These are phyloP conservation scores for Neoboletus brunneissimus DNA, from an alignment of 768 basidiomycete species.

Conservation along the genomic window DNA sequence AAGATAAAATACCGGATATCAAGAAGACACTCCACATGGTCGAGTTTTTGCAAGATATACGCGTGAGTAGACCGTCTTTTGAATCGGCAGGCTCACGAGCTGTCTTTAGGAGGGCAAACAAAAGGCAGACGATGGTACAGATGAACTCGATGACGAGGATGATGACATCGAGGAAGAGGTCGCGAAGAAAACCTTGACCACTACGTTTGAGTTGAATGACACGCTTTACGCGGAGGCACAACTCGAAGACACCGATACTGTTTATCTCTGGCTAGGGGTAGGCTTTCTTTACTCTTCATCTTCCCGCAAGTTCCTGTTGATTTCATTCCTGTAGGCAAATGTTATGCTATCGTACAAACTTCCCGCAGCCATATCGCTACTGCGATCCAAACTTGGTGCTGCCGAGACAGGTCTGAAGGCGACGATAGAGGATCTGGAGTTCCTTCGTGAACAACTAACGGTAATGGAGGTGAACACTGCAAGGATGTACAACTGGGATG, in stretches of 20 bases:
- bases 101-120: conserved; percentile 56
- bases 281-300: conserved; percentile 28
- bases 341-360: conserved; percentile 96
- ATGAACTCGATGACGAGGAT: conserved; percentile 59
- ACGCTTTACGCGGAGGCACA: conserved; percentile 92
- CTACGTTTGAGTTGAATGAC: conserved; percentile 94
- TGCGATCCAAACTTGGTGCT: conserved; percentile 68
- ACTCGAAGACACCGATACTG: conserved; percentile 81
- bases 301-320: neutral
- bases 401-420: conserved; percentile 67
- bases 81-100: neutral
- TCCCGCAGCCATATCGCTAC: conserved; percentile 67
- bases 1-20: conserved; percentile 97
- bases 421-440: conserved; percentile 86
- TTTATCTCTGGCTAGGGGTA: conserved; percentile 96
- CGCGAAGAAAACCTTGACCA: conserved; percentile 56
- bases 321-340: conserved; percentile 66
- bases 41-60: conserved; percentile 67
- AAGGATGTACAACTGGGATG: conserved; percentile 95
- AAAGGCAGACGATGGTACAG: conserved; percentile 33
- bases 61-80: conserved; percentile 43
- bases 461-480: conserved; percentile 97
- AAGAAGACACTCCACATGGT: conserved; percentile 90
- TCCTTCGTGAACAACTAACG: conserved; percentile 90
- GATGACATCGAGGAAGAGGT: conserved; percentile 36